phyloP scores from a whole-genome alignment of 345 rosid genomes.

The Euphorbia pulcherrima region DNA sequence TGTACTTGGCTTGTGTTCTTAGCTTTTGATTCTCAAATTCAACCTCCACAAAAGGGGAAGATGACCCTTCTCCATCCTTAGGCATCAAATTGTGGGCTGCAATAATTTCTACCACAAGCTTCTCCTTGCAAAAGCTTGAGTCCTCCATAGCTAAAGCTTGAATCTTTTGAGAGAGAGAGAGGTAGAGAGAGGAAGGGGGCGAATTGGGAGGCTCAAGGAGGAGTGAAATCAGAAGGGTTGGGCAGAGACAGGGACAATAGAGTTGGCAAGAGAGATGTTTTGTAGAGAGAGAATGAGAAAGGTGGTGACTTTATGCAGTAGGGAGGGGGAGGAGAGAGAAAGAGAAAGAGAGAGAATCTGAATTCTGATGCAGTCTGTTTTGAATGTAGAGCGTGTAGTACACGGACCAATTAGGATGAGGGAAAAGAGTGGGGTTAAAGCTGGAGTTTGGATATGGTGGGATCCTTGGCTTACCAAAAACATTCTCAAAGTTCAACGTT shows the following conservation, averaged over 20 bases:
- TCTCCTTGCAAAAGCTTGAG: constrained; percentile 33
- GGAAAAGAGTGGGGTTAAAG: not conserved
- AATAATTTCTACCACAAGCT: constrained; percentile 62
- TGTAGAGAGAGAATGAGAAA: not conserved
- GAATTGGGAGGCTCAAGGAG: constrained; percentile 12
- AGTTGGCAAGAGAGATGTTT: constrained; percentile 1
- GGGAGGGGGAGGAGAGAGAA: not conserved
- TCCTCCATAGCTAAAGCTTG: constrained; percentile 20
- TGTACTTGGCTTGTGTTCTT: constrained; percentile 49
- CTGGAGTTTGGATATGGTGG: constrained; percentile 28
- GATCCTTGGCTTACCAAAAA: constrained; percentile 5
- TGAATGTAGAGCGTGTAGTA: constrained; percentile 8
- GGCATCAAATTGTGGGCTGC: constrained; percentile 76
- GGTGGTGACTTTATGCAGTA: no score
- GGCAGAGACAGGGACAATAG: constrained; percentile 9
- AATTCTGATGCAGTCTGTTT: not conserved
- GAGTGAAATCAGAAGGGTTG: constrained; percentile 25
- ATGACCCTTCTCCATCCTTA: constrained; percentile 74
- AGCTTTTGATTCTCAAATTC: constrained; percentile 59
- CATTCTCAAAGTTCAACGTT: constrained; percentile 14
- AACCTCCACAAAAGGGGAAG: constrained; percentile 67
- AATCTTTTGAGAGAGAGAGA: not conserved
- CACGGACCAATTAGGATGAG: constrained; percentile 16
- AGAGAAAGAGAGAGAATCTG: not conserved
- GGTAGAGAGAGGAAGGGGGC: constrained; percentile 2